Conservation (phyloP, 495 filamentous ascomycete genomes). For the Talaromyces wortmannii region DNA sequence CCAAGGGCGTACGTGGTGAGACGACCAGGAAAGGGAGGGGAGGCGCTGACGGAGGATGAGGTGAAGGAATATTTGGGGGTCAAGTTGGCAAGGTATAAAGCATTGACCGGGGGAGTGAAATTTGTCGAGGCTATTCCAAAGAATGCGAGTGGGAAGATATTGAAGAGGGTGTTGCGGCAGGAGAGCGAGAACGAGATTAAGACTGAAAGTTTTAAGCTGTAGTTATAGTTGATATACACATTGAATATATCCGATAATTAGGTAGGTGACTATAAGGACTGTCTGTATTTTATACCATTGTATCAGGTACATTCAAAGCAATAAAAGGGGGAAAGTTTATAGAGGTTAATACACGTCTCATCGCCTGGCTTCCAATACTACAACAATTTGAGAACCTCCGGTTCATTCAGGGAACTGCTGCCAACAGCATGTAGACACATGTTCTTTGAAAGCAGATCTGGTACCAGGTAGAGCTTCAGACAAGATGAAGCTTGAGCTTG, state of each 20-base stretch:
- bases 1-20: constrained; percentile 72
- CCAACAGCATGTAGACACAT: no score
- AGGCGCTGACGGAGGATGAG: constrained; percentile 41
- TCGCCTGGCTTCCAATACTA: no score
- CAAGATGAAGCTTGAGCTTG: no score
- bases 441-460: no score
- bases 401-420: no score
- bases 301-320: neutral
- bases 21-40: constrained; percentile 22
- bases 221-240: constrained; percentile 2
- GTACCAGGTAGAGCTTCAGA: no score
- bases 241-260: neutral
- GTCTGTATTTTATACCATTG: neutral
- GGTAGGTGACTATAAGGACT: neutral
- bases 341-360: no score
- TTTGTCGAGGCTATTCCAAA: constrained; percentile 75
- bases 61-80: constrained; percentile 47
- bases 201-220: constrained; percentile 56
- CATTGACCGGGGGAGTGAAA: constrained; percentile 66
- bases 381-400: no score
- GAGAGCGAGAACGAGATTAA: constrained; percentile 33
- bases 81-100: constrained; percentile 59
- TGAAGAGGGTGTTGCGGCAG: constrained; percentile 57
- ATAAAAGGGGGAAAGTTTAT: no score
- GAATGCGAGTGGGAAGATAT: constrained; percentile 74